Evolutionary conservation across 192 early-diverging fungal genomes (phyloP), one percentile per base, ranked within the genome.

Genomic region (Podila epigama): DNA sequence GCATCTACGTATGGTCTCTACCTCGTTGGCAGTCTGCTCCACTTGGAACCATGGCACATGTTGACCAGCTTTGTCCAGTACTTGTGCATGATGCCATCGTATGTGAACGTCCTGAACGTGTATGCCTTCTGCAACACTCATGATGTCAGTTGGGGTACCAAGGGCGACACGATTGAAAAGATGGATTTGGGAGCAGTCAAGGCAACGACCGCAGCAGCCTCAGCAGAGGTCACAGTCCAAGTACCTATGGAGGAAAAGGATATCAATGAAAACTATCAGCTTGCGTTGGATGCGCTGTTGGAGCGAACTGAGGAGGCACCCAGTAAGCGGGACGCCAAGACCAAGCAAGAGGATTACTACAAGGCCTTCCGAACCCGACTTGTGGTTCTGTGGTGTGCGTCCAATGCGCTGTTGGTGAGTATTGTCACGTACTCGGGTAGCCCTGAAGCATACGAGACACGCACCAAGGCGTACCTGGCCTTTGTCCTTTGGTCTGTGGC

Each of bases 41-140:
- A 91, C 75, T 78, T 94, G 65, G 95, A 98, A 58, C 94, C 94
- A 7, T 95, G 90, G 89, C 96, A 98, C 80, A 92, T 95, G 91
- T 72, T 96, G 53, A 96, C 93, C 32, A 90, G 86, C 52, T 90
- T 96, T 51, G 7, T 94, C 22, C 93, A 93, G 82, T 97, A 96
- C 83, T 80, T 94, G 79, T 67, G 94, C 41, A 83, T 94, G 70
- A 79, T 94, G 71, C 95, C 44, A 5, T 48, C 44, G 93, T 85
- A 71, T 52, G 84, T 92, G 58, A 98, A 97, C 81, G 93, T 98
- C 68, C 82, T 98, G 34, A 95, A 90, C 79, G 90, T 97, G 18
- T 97, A 96, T 57, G 93, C 96, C 2, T 97, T 96, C 85, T 94
- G 93, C 79, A 98, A 98, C 88, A 92, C 94, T 11, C 95, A 97